Evolutionary conservation across 140 eudicot genomes (phyloP), one percentile per base, ranked within the genome.

Genomic region (Stevia rebaudiana): DNA sequence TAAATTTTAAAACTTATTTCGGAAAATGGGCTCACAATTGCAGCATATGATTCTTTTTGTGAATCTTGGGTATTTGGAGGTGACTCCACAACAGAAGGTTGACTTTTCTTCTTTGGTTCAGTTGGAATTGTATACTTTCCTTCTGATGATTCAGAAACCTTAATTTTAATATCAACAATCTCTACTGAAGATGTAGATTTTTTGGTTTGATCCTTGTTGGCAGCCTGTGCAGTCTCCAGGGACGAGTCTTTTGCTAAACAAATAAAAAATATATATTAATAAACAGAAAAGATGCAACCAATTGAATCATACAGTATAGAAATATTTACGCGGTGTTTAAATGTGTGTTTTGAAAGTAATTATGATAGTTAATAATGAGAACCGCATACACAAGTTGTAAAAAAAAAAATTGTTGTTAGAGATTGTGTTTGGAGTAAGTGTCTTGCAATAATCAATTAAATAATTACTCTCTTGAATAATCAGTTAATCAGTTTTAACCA

Each of bases 11-110:
- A 54, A 3, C 6, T 2, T 25, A 25, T 54, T 28, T 54, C 39
- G 28, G 33, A 25, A n/a, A 31, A 39, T 19, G 40, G 42, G 63
- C 91, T 68, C 58, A 84, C 91, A 61, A 84, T 69, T 52, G 91
- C 78, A 43, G 86, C 91, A 41, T 84, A 84, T 21, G 84, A 74
- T 55, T 51, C 52, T 72, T 64, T 81, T 57, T 68, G 68, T 15
- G 75, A 40, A 28, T 40, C 63, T 40, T 60, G 70, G 22, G 51
- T 16, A 33, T 11, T 75, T 51, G 44, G 36, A 64, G 67, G 40
- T 42, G 65, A 23, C 55, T 42, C 13, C 63, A 46, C 41, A 23
- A 36, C 60, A 42, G 61, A 30, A 8, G 70, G 42, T 61, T 60
- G 23, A 31, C 17, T 52, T 75, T 68, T 75, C 60, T 74, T 48